A percentile compares a stretch with the other conserved stretches of the same genome.
Conservation (phyloP, 805 yeast species). For the Nakazawaea pomicola region DNA sequence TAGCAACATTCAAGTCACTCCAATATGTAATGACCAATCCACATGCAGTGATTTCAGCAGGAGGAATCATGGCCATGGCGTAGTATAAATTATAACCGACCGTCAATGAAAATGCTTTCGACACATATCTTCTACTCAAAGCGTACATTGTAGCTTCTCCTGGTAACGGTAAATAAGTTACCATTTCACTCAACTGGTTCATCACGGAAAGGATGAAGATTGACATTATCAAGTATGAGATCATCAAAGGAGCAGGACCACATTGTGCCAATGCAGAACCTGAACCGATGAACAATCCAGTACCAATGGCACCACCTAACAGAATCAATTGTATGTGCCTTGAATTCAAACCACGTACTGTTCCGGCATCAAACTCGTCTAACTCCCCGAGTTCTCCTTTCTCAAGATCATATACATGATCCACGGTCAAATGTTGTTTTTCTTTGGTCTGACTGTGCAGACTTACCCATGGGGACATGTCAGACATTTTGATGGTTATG, state of each 20-base stretch:
- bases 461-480: neutral
- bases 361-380: too few relatives aligned
- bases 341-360: constrained; percentile 31
- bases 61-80: constrained; percentile 30
- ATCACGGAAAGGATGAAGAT: constrained; percentile 60
- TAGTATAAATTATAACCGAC: constrained; percentile 33
- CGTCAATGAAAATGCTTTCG: constrained; percentile 23
- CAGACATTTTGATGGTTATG: neutral
- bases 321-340: constrained; percentile 62
- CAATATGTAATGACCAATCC: constrained; percentile 56
- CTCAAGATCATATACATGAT: too few relatives aligned
- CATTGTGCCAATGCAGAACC: constrained; percentile 32
- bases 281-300: constrained; percentile 50
- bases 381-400: too few relatives aligned
- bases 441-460: too few relatives aligned
- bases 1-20: constrained; percentile 52
- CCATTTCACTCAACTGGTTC: constrained; percentile 63
- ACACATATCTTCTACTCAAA: constrained; percentile 24
- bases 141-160: constrained; percentile 38
- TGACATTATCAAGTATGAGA: constrained; percentile 61
- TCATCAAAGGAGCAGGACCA: constrained; percentile 34
- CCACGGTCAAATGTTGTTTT: too few relatives aligned
- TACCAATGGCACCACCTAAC: constrained; percentile 69
- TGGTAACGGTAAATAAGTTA: constrained; percentile 52
- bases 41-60: constrained; percentile 59